Base-by-base conservation (phyloP, 1,284 basidiomycete genomes). In the Vanrija pseudolonga region DNA sequence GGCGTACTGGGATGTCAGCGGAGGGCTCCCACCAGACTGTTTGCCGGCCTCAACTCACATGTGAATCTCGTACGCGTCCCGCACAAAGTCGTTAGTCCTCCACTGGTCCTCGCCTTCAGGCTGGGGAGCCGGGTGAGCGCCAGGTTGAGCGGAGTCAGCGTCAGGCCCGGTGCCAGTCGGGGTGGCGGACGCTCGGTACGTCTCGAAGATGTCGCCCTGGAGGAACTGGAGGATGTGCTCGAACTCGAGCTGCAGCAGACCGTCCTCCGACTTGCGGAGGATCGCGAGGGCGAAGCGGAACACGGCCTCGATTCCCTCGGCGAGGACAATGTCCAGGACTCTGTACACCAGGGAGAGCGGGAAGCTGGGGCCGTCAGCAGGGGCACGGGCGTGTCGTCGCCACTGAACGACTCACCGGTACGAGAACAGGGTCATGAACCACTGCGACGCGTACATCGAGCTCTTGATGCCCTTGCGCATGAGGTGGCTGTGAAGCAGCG, bases 341-440 rank as follows among this genome's bases (percentile, higher is more conserved):
- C 95, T 85, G 68, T 92, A 96, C 3, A 98, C 95, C 40, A 98
- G 83, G 11, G 93, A 87, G 48, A 97, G 79, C 0, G 95, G 95
- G 71, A 97, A 97, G n/a, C 95, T 93, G 66, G 6, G 32, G 45
- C 57, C 7, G 23, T 56, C 23, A 59, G 56, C 24, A 14, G 18
- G 19, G n/a, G 23, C 19, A 15, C 26, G 17, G 40, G 6, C 15
- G 23, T 43, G 22, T 51, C 37, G 36, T 7, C 8, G 19, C 38
- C 8, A 15, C 20, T 44, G 17, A 38, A 18, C 11, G 4, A 19
- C 83, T 63, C 67, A 87, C 89, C 89, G 84, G 74, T 93, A 95
- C 64, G 90, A 91, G 78, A 98, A 98, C 71, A 98, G 80, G 0
- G 95, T 98, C 73, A 98, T 82, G 77, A 98, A 97, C 95, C 96